Evolutionary conservation across 208 protist genomes (phyloP), one percentile per base, ranked within the genome.

Genomic region (Crithidia fasciculata): DNA sequence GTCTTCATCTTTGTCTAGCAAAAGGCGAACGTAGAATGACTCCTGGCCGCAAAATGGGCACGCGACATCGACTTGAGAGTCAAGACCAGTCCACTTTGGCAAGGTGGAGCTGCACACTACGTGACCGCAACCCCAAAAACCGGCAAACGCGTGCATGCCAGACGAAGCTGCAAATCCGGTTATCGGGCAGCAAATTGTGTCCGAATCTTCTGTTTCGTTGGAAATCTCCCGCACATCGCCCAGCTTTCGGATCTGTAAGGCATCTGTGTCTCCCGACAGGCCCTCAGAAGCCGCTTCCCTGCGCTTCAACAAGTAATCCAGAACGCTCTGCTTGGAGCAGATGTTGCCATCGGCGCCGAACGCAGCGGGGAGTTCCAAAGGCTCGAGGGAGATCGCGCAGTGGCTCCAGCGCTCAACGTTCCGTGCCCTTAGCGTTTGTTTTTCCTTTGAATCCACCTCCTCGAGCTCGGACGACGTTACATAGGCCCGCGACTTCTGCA

Each of bases 71-170:
- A 72, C 13, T 28, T 78, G 73, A 5, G 73, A 78, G 16, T 50
- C 49, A 8, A 62, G 10, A 44, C 66, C 50, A 2, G 53, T 45
- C 28, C 54, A 63, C 8, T 69, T 70, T 4, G n/a, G 53, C 7
- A 84, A 13, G n/a, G 64, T 78, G 19, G 72, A 81, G 15, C 65
- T 45, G 59, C 73, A 78, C 12, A 95, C 63, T 54, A 91, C 84
- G 58, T 95, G 90, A 13, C 90, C 90, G 62, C 90, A 95, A n/a
- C 57, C 56, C 88, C 90, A 95, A 59, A 93, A 86, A 5, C 90
- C 90, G 59, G 85, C 73, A 74, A 95, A 95, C 3, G 70, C 55
- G 63, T 88, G 83, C 39, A 81, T 53, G 12, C 88, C 90, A 61
- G 76, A 85, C 19, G 66, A 63, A 49, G 86, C 72, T 6, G 81